These are phyloP conservation scores for Scheffersomyces stambukii DNA, from an alignment of 1,139 yeast species.

Conservation along the genomic window DNA sequence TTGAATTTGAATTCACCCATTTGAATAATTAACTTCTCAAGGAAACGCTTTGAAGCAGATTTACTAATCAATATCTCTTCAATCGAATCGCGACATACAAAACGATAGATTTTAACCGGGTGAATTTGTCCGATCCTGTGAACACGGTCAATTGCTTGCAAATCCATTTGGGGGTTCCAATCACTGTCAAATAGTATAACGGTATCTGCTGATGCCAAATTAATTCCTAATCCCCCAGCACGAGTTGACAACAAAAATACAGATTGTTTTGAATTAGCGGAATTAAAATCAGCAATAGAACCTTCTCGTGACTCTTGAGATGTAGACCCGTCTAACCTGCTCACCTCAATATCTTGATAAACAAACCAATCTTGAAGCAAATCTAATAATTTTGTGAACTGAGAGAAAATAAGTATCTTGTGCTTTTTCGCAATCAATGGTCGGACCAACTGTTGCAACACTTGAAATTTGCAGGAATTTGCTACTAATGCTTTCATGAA, in stretches of 20 bases:
- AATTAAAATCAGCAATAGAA: slow-evolving; percentile 54
- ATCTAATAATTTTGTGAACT: slow-evolving; percentile 77
- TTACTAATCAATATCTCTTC: slow-evolving; percentile 77
- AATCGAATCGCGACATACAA: slow-evolving; percentile 71
- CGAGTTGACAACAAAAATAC: slow-evolving; percentile 81
- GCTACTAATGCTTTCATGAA: slow-evolving; percentile 33
- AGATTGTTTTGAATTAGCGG: slow-evolving; percentile 24
- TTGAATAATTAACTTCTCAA: slow-evolving; percentile 81
- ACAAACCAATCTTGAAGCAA: slow-evolving; percentile 63
- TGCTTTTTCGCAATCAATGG: slow-evolving; percentile 47
- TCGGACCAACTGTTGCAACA: slow-evolving; percentile 60
- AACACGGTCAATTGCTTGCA: slow-evolving; percentile 94
- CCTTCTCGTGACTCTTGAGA: slow-evolving; percentile 61
- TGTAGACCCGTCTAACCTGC: slow-evolving; percentile 77
- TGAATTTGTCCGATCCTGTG: slow-evolving; percentile 88
- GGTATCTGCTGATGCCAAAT: slow-evolving; percentile 81
- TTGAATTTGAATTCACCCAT: slow-evolving; percentile 71
- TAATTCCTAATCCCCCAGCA: slow-evolving; percentile 93
- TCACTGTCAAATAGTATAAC: slow-evolving; percentile 89
- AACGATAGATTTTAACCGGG: slow-evolving; percentile 78
- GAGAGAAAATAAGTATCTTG: slow-evolving; percentile 76
- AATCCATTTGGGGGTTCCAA: slow-evolving; percentile 96
- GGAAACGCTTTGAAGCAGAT: slow-evolving; percentile 72
- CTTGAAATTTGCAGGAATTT: slow-evolving; percentile 68
- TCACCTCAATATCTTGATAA: slow-evolving; percentile 33